phyloP scores from a whole-genome alignment of 2,329 filamentous ascomycete genomes.

The Fusarium sp. region DNA sequence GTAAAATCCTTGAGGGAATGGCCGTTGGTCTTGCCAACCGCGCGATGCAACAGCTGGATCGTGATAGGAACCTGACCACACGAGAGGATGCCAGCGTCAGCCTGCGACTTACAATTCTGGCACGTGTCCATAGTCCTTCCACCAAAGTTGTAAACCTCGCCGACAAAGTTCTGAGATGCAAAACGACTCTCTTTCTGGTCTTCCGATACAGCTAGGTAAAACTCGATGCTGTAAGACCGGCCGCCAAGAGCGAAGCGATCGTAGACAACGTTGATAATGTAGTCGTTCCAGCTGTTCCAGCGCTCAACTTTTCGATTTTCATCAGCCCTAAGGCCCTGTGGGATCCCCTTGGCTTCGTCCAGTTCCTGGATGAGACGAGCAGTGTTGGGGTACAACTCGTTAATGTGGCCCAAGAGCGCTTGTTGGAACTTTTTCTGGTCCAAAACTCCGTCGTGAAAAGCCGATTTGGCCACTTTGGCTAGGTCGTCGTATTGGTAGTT shows the following conservation, averaged over 20 bases:
- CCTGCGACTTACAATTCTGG: constrained; percentile 18
- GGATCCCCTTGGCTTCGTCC: too few species aligned
- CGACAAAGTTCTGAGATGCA: constrained; percentile 1
- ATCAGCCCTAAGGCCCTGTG: neutral
- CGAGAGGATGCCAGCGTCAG: neutral
- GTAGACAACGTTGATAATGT: constrained; percentile 16
- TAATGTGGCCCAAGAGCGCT: too few species aligned
- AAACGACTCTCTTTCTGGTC: neutral
- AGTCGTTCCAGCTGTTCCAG: constrained; percentile 13
- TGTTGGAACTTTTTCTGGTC: too few species aligned
- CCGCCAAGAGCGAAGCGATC: constrained; percentile 7
- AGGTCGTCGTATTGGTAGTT: constrained; percentile 9
- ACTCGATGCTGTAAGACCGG: constrained; percentile 7
- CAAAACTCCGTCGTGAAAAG: too few species aligned
- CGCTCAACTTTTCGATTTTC: neutral
- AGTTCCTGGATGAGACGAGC: too few species aligned
- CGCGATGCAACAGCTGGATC: constrained; percentile 6
- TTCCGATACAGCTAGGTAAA: constrained; percentile 6
- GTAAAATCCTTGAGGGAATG: neutral
- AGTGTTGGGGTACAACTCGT: too few species aligned
- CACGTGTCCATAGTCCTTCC: constrained; percentile 15
- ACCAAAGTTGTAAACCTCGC: constrained; percentile 9
- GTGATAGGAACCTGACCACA: constrained; percentile 14
- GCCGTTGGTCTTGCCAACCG: neutral
- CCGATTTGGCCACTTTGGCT: too few species aligned